Percentiles rank a stretch among this genome's conserved stretches.
Conservation (phyloP, 2,329 filamentous ascomycete species). For the Penicillium psychrosexuale region DNA sequence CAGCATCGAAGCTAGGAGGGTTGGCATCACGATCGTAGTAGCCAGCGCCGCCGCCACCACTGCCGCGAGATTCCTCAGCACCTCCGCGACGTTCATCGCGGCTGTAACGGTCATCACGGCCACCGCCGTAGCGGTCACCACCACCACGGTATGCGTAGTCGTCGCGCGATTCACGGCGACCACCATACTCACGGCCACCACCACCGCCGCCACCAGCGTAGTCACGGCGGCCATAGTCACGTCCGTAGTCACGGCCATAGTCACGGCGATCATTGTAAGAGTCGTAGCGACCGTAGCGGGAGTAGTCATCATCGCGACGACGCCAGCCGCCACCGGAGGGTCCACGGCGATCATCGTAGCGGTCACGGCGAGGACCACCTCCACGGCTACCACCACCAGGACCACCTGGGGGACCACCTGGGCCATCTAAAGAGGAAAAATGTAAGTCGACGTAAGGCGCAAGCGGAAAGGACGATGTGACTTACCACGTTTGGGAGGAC, state of each 20-base stretch:
- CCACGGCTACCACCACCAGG: slow-evolving; percentile 34
- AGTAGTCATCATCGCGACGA: slow-evolving; percentile 44
- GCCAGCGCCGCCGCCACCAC: slow-evolving; percentile 30
- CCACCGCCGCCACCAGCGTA: slow-evolving; percentile 44
- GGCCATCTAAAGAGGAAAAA: slow-evolving; percentile 29
- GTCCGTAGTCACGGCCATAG: slow-evolving; percentile 64
- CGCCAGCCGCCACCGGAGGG: slow-evolving; percentile 51
- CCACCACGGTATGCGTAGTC: slow-evolving; percentile 44
- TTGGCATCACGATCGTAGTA: slow-evolving; percentile 56
- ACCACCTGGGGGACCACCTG: slow-evolving; percentile 43
- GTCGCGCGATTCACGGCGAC: slow-evolving; percentile 41
- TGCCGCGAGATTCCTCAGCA: slow-evolving; percentile 44
- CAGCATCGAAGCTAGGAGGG: slow-evolving; percentile 45
- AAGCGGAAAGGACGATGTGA: slow-evolving; percentile 18
- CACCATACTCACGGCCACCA: slow-evolving; percentile 50
- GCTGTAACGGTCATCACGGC: slow-evolving; percentile 49
- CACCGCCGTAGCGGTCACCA: slow-evolving; percentile 46
- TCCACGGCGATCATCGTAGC: slow-evolving; percentile 54
- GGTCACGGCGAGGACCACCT: slow-evolving; percentile 46
- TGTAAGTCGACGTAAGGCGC: background rate
- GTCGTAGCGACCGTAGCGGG: slow-evolving; percentile 47
- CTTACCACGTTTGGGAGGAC: slow-evolving; percentile 94
- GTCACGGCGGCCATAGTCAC: slow-evolving; percentile 59
- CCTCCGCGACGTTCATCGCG: slow-evolving; percentile 45
- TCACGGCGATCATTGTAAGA: slow-evolving; percentile 54